phyloP scores from a whole-genome alignment of 2,329 filamentous ascomycete species.

The Colletotrichum graminicola region DNA sequence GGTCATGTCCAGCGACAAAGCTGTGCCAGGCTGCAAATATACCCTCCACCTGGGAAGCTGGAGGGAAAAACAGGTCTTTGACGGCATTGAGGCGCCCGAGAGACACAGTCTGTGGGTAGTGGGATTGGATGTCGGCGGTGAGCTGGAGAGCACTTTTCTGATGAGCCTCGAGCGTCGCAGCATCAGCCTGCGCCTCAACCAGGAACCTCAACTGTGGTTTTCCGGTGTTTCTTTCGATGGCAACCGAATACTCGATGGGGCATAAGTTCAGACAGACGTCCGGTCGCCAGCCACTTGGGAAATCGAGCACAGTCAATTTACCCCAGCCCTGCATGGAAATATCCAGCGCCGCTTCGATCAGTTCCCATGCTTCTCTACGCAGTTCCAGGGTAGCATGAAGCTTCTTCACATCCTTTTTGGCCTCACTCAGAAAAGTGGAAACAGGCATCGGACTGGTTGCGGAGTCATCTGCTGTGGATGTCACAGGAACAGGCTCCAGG shows the following conservation, averaged over 20 bases:
- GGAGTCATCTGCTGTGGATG: too few species aligned
- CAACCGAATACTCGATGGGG: background rate
- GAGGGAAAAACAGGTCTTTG: background rate
- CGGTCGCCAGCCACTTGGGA: background rate
- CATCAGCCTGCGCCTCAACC: background rate
- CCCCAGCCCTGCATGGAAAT: too few species aligned
- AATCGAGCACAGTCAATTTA: background rate
- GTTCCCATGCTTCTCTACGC: too few species aligned
- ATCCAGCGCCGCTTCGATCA: too few species aligned
- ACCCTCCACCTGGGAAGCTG: background rate
- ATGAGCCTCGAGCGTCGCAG: background rate
- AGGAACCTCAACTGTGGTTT: background rate
- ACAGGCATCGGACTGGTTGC: too few species aligned
- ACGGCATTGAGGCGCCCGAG: background rate
- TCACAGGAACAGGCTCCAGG: too few species aligned
- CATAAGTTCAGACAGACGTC: background rate
- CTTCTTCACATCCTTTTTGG: too few species aligned
- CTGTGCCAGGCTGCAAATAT: background rate
- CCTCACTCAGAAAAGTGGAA: too few species aligned
- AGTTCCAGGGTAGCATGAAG: too few species aligned
- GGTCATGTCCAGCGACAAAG: background rate
- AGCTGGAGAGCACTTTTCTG: background rate
- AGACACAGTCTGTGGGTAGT: background rate
- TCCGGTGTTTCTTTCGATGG: background rate
- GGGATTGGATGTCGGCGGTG: background rate